phyloP scores from a whole-genome alignment of 345 rosid species.

The Carallia pectinifolia region DNA sequence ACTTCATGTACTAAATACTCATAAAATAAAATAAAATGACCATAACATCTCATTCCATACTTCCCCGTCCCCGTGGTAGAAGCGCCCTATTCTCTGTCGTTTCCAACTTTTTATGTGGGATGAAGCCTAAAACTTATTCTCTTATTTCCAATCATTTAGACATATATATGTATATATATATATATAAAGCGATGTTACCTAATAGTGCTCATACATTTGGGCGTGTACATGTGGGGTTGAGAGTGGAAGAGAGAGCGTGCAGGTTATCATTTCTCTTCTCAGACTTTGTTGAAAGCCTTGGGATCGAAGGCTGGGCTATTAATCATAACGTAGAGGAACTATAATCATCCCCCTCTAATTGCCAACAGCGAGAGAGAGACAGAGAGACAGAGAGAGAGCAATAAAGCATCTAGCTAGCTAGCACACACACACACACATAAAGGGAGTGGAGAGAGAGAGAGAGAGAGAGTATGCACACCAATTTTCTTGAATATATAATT shows the following conservation, averaged over 20 bases:
- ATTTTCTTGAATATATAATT: conserved; percentile 6
- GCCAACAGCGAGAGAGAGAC: conserved; percentile 8
- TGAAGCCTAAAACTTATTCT: no score
- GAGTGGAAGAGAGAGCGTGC: conserved; percentile 34
- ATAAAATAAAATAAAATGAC: no score
- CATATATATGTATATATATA: no score
- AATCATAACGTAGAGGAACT: conserved; percentile 51
- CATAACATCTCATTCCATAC: no score
- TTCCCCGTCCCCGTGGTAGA: no score
- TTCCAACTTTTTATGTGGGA: no score
- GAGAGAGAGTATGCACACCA: not conserved
- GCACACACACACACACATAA: conserved; percentile 9
- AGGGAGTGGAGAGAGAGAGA: conserved; percentile 17
- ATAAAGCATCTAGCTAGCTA: conserved; percentile 21
- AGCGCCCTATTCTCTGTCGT: no score
- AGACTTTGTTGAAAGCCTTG: conserved; percentile 69
- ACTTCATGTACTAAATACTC: no score
- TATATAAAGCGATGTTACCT: no score
- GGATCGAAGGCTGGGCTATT: conserved; percentile 82
- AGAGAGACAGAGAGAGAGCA: conserved; percentile 20
- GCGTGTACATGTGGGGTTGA: conserved; percentile 32
- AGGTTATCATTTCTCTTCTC: conserved; percentile 57
- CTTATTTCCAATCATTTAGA: no score
- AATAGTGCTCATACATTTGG: no score
- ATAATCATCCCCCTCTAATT: conserved; percentile 78